These are phyloP conservation scores for Fagopyrum esculentum DNA, from an alignment of 148 eudicot species.

Conservation along the genomic window DNA sequence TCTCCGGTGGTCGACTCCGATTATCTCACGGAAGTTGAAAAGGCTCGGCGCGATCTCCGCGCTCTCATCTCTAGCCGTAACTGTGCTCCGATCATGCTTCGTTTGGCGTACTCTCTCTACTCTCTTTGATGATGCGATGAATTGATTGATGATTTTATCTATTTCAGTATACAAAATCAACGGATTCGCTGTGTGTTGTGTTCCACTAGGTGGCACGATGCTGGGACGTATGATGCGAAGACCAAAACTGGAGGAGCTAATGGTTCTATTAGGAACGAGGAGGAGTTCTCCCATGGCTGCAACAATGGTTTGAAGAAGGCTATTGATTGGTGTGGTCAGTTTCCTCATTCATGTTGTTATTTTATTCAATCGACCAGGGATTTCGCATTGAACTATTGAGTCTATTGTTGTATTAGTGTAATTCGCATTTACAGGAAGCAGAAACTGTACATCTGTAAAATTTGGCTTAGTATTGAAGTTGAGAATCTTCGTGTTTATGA, in stretches of 20 bases:
- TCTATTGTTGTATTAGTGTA: no score
- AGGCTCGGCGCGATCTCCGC: conserved; percentile 89
- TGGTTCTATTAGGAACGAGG: conserved; percentile 79
- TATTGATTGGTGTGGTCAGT: conserved; percentile 75
- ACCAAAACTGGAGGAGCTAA: conserved; percentile 95
- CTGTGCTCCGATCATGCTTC: conserved; percentile 97
- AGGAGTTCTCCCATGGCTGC: conserved; percentile 66
- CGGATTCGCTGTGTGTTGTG: neutral
- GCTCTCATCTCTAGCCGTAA: conserved; percentile 81
- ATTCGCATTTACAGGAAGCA: no score
- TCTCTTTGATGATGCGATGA: neutral
- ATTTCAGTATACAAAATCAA: conserved; percentile 1
- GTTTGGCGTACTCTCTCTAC: conserved; percentile 61
- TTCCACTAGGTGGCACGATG: conserved; percentile 85
- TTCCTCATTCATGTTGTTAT: neutral
- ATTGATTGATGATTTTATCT: conserved; percentile 3
- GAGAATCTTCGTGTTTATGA: no score
- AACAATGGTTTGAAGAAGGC: conserved; percentile 87
- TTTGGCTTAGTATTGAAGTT: no score
- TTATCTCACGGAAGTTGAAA: conserved; percentile 73
- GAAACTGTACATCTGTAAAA: no score
- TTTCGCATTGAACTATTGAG: no score
- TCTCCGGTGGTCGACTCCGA: conserved; percentile 67
- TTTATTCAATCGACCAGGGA: no score
- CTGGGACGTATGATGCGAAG: conserved; percentile 84